Percentiles rank a stretch among this genome's conserved stretches.
Evolutionary conservation across 768 basidiomycete genomes (phyloP).

Genomic region (Bullera alba): DNA sequence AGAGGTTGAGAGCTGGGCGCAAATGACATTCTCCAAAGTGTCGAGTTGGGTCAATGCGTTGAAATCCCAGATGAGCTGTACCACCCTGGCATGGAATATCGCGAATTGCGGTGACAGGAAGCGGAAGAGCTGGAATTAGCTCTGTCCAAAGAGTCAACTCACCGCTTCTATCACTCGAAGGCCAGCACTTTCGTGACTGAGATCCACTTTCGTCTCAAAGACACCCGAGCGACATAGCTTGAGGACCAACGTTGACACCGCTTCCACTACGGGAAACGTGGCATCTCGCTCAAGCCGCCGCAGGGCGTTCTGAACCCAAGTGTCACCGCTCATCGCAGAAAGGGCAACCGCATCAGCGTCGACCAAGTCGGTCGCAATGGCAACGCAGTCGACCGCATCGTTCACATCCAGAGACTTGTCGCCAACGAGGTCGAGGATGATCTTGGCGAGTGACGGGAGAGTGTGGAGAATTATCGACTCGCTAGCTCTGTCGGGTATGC

Average conservation of each 20-base stretch:
- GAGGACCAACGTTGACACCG: conserved; percentile 56
- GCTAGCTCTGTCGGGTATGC: too few species aligned
- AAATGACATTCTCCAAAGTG: conserved; percentile 48
- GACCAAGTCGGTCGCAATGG: conserved; percentile 9
- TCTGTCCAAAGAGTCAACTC: too few species aligned
- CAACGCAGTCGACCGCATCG: not conserved
- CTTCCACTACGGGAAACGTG: conserved; percentile 67
- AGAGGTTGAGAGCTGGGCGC: conserved; percentile 57
- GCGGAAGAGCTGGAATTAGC: too few species aligned
- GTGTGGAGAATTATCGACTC: too few species aligned
- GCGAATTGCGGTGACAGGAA: conserved; percentile 64
- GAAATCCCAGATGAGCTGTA: conserved; percentile 67
- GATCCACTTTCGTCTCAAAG: conserved; percentile 53
- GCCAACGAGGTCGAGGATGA: too few species aligned
- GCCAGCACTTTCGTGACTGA: conserved; percentile 52
- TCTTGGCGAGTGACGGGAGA: too few species aligned
- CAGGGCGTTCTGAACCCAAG: conserved; percentile 69
- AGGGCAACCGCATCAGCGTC: conserved; percentile 11
- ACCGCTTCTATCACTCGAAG: too few species aligned
- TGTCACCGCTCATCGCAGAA: conserved; percentile 10
- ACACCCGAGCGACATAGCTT: conserved; percentile 13
- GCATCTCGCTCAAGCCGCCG: too few species aligned
- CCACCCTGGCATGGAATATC: conserved; percentile 72
- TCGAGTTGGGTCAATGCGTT: conserved; percentile 30
- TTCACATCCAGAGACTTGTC: conserved; percentile 1